A percentile compares a stretch with the other conserved stretches of the same genome.
Evolutionary conservation across 2,329 filamentous ascomycete species (phyloP).

Genomic region (Colletotrichum incanum): DNA sequence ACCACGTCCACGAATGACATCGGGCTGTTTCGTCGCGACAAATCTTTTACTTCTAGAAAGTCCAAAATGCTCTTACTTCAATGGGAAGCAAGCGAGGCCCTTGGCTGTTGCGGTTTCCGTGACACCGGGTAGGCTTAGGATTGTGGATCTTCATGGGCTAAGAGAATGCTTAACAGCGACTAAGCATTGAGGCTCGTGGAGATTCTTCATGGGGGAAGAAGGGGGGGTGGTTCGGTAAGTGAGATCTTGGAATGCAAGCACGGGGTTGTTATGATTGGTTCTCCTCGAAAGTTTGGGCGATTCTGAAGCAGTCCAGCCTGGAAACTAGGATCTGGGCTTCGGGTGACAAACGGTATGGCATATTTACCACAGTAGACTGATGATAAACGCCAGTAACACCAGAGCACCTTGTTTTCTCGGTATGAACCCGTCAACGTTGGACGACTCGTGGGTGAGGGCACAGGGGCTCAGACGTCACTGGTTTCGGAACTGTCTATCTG

Average conservation of each 20-base stretch:
- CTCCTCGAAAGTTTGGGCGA: background rate
- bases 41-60: background rate
- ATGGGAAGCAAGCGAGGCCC: background rate
- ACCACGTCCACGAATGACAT: constrained; percentile 1
- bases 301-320: background rate
- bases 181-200: constrained; percentile 21
- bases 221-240: background rate
- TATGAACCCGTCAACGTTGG: background rate
- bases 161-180: constrained; percentile 21
- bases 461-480: constrained; percentile 21
- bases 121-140: constrained; percentile 9
- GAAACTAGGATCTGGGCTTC: background rate
- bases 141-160: background rate
- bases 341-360: background rate
- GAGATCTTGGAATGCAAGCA: background rate
- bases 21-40: background rate
- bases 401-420: background rate
- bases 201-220: background rate
- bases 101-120: background rate
- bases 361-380: background rate
- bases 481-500: constrained; percentile 21
- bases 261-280: background rate
- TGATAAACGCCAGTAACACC: background rate
- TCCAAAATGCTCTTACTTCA: background rate
- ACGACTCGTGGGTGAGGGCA: background rate